Conservation (phyloP, 495 filamentous ascomycete genomes). For the Parachaetomium inaequale region DNA sequence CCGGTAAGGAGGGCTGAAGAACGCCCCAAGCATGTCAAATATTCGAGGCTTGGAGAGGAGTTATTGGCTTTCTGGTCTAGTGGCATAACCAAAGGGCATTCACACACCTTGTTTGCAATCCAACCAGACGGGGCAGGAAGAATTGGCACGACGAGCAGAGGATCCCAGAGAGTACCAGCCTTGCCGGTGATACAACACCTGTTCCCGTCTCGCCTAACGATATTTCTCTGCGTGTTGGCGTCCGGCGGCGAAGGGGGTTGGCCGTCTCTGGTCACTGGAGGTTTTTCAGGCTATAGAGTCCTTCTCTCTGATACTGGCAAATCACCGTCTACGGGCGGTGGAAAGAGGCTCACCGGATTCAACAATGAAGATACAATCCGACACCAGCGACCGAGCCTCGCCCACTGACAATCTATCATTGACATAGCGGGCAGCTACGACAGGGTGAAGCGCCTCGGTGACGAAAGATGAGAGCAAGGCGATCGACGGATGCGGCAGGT, state of each 20-base stretch:
- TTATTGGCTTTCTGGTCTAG: neutral
- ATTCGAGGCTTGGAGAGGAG: neutral
- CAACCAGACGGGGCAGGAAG: slow-evolving; percentile 24
- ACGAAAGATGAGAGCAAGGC: slow-evolving; percentile 19
- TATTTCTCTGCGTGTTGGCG: slow-evolving; percentile 9
- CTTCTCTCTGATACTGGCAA: no score
- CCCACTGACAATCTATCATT: slow-evolving; percentile 21
- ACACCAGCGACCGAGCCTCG: slow-evolving; percentile 22
- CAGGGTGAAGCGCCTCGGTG: slow-evolving; percentile 17
- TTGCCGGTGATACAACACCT: slow-evolving; percentile 31
- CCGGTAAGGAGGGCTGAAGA: slow-evolving; percentile 29
- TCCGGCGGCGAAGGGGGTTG: slow-evolving; percentile 16
- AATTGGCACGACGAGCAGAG: slow-evolving; percentile 28
- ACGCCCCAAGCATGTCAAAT: slow-evolving; percentile 31
- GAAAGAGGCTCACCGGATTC: slow-evolving; percentile 19
- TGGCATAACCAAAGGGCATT: neutral
- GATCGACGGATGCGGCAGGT: slow-evolving; percentile 21
- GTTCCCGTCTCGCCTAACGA: slow-evolving; percentile 25
- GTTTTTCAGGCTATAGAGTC: neutral
- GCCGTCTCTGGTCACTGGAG: slow-evolving; percentile 16
- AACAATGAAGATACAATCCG: slow-evolving; percentile 28
- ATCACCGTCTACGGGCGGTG: neutral
- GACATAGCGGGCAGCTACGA: slow-evolving; percentile 20
- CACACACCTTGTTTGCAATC: slow-evolving; percentile 7
- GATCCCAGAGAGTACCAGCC: slow-evolving; percentile 23